Evolutionary conservation across 2,329 filamentous ascomycete species (phyloP).

Genomic region (Fusarium sp.): DNA sequence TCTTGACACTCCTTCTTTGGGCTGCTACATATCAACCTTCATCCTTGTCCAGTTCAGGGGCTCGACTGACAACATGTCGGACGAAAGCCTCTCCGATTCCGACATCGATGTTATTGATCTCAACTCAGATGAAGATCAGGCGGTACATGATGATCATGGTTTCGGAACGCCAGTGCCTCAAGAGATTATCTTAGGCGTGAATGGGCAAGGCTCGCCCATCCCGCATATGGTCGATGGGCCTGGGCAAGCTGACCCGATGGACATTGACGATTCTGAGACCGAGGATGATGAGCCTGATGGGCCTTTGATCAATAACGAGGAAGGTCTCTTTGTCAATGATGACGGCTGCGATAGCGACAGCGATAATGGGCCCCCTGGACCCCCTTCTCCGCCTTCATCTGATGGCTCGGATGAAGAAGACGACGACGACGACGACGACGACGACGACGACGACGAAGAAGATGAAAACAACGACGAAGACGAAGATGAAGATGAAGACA

Average conservation of each 20-base stretch:
- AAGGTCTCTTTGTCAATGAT: neutral
- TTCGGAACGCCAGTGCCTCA: neutral
- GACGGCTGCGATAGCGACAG: neutral
- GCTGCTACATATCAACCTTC: neutral
- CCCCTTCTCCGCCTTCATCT: neutral
- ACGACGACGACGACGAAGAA: no score
- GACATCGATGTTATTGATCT: conserved; percentile 22
- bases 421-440: neutral
- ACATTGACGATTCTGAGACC: neutral
- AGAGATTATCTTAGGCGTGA: neutral
- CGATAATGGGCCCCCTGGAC: neutral
- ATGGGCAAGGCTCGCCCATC: neutral
- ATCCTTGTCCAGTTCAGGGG: neutral
- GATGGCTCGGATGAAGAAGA: neutral
- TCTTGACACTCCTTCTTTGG: neutral
- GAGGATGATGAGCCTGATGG: neutral
- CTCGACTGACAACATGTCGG: conserved; percentile 19
- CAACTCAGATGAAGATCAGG: conserved; percentile 2
- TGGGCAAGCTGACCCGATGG: conserved; percentile 3
- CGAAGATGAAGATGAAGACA: neutral
- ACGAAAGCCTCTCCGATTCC: neutral
- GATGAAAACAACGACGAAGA: neutral
- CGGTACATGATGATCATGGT: neutral
- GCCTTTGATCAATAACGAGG: neutral
- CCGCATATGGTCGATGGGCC: neutral